phyloP scores from a whole-genome alignment of 179 eudicot genomes.

The Patellifolia procumbens region DNA sequence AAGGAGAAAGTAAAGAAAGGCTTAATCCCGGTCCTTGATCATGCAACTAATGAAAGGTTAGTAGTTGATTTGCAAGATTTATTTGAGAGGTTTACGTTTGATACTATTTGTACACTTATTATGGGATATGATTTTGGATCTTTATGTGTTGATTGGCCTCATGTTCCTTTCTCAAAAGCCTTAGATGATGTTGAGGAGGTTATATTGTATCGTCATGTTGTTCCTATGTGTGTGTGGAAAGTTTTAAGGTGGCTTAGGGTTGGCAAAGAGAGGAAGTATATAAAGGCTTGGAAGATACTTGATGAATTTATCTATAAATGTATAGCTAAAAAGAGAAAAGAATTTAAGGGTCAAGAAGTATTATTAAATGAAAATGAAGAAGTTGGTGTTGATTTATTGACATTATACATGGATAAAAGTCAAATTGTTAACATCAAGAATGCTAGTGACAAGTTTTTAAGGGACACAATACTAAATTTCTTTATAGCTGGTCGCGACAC shows the following conservation, averaged over 20 bases:
- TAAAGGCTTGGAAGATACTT: slow-evolving; percentile 28
- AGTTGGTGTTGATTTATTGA: slow-evolving; percentile 9
- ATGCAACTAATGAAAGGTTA: slow-evolving; percentile 24
- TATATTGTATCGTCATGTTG: slow-evolving; percentile 20
- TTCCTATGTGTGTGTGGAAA: slow-evolving; percentile 39
- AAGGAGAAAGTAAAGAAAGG: slow-evolving; percentile 36
- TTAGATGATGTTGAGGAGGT: slow-evolving; percentile 33
- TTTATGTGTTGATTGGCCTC: slow-evolving; percentile 27
- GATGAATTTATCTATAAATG: slow-evolving; percentile 32
- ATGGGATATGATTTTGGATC: slow-evolving; percentile 30
- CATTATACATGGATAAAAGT: slow-evolving; percentile 13
- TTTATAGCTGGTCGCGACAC: slow-evolving; percentile 34
- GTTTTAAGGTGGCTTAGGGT: slow-evolving; percentile 26
- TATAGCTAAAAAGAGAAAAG: slow-evolving; percentile 9
- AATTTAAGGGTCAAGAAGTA: neutral
- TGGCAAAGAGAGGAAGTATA: slow-evolving; percentile 24
- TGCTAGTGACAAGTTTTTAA: slow-evolving; percentile 22
- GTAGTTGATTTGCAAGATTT: slow-evolving; percentile 54
- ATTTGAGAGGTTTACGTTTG: slow-evolving; percentile 54
- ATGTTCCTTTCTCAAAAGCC: slow-evolving; percentile 25
- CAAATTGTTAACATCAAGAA: neutral
- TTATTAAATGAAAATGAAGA: neutral
- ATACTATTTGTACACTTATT: slow-evolving; percentile 37
- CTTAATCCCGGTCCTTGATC: slow-evolving; percentile 48
- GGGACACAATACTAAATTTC: slow-evolving; percentile 23